phyloP scores from a whole-genome alignment of 306 rosid genomes.

The Styphnolobium japonicum region DNA sequence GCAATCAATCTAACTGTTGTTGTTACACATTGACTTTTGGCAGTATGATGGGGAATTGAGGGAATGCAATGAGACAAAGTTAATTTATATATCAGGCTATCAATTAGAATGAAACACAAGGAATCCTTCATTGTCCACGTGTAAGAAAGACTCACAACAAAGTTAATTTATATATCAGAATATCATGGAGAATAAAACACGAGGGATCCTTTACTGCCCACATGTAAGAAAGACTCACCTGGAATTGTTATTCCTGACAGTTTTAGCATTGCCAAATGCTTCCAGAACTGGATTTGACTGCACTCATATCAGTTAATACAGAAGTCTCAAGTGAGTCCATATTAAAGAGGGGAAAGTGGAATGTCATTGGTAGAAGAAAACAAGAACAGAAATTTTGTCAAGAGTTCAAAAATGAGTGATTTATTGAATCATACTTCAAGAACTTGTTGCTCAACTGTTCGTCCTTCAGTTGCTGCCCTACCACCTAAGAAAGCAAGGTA shows the following conservation, averaged over 20 bases:
- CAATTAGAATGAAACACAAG: slow-evolving; percentile 12
- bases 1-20: background rate
- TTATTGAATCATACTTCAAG: slow-evolving; percentile 70
- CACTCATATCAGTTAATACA: slow-evolving; percentile 28
- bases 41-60: slow-evolving; percentile 8
- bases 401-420: background rate
- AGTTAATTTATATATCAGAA: slow-evolving; percentile 4
- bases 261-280: slow-evolving; percentile 99
- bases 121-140: slow-evolving; percentile 11
- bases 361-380: background rate
- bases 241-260: slow-evolving; percentile 96
- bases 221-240: slow-evolving; percentile 55
- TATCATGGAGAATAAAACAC: slow-evolving; percentile 12
- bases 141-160: slow-evolving; percentile 1
- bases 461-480: slow-evolving; percentile 89
- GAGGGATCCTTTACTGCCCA: slow-evolving; percentile 16
- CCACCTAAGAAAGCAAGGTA: slow-evolving; percentile 98
- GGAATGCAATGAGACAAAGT: slow-evolving; percentile 18
- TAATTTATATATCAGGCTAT: background rate
- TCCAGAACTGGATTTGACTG: slow-evolving; percentile 99
- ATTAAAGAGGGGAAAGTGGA: background rate
- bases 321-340: slow-evolving; percentile 20
- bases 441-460: slow-evolving; percentile 99
- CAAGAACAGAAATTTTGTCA: background rate
- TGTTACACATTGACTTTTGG: slow-evolving; percentile 1